Conservation (phyloP, 108 stramenopile species). For the Seminavis robusta region DNA sequence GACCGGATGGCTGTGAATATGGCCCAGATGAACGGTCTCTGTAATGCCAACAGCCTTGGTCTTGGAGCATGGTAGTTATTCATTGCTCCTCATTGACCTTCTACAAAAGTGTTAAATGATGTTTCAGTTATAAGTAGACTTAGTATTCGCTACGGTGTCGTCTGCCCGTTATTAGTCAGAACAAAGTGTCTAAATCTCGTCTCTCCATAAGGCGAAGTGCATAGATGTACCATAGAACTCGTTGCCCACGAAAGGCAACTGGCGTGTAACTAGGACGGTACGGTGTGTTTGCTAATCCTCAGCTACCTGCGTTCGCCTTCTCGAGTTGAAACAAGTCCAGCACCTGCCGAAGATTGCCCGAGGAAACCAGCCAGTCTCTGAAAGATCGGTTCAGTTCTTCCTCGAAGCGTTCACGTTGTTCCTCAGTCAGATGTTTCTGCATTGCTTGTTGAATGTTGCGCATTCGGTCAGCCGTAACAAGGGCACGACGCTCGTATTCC, state of each 20-base stretch:
- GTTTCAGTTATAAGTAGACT: neutral
- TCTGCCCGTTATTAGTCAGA: neutral
- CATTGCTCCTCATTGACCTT: neutral
- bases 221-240: too few relatives aligned
- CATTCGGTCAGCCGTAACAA: constrained; percentile 75
- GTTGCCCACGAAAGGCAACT: too few relatives aligned
- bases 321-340: constrained; percentile 89
- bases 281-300: neutral
- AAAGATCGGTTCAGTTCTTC: constrained; percentile 83
- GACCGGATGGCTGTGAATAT: constrained; percentile 27
- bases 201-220: too few relatives aligned
- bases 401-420: constrained; percentile 60
- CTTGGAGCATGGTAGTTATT: neutral
- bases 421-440: constrained; percentile 53
- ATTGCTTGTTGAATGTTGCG: constrained; percentile 64
- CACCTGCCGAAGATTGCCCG: constrained; percentile 90
- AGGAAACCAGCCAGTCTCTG: constrained; percentile 88
- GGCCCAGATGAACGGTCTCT: constrained; percentile 40
- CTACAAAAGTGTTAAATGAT: neutral
- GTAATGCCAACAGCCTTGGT: constrained; percentile 5
- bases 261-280: too few relatives aligned
- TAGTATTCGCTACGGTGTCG: neutral
- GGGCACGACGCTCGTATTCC: constrained; percentile 74
- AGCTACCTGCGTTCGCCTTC: neutral
- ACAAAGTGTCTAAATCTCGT: constrained; percentile 11